Evolutionary conservation across 805 yeast species (phyloP).

Genomic region (Candida loeiensis): DNA sequence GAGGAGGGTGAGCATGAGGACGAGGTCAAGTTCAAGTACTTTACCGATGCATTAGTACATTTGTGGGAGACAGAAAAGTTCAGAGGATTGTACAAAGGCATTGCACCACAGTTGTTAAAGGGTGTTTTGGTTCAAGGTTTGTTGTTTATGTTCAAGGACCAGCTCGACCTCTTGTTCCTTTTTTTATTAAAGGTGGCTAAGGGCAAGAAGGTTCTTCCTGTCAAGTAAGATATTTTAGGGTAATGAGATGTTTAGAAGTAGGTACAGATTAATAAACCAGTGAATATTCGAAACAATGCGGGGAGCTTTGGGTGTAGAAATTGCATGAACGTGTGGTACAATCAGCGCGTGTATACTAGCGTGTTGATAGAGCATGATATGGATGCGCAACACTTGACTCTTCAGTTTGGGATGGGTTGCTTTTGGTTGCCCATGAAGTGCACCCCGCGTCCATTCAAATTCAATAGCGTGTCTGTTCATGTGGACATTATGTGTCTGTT

Average conservation of each 20-base stretch:
- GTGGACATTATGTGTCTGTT: too few species aligned
- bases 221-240: background rate
- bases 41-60: conserved; percentile 60
- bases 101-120: conserved; percentile 74
- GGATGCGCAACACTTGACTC: too few species aligned
- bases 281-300: too few species aligned
- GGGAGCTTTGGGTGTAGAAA: too few species aligned
- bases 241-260: background rate
- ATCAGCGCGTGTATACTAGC: too few species aligned
- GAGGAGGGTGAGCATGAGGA: conserved; percentile 28
- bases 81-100: conserved; percentile 70
- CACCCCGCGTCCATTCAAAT: too few species aligned
- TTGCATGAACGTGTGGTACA: too few species aligned
- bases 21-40: conserved; percentile 48
- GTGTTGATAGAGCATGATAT: too few species aligned
- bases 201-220: conserved; percentile 6
- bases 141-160: conserved; percentile 77
- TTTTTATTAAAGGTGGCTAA: conserved; percentile 29
- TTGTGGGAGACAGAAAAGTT: conserved; percentile 64
- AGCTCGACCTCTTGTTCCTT: conserved; percentile 43
- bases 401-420: too few species aligned
- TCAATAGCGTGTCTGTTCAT: too few species aligned
- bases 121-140: conserved; percentile 84
- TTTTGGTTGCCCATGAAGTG: too few species aligned
- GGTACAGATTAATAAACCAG: too few species aligned